phyloP scores from a whole-genome alignment of 2,329 filamentous ascomycete genomes.

The Proliferodiscus dingleyae region DNA sequence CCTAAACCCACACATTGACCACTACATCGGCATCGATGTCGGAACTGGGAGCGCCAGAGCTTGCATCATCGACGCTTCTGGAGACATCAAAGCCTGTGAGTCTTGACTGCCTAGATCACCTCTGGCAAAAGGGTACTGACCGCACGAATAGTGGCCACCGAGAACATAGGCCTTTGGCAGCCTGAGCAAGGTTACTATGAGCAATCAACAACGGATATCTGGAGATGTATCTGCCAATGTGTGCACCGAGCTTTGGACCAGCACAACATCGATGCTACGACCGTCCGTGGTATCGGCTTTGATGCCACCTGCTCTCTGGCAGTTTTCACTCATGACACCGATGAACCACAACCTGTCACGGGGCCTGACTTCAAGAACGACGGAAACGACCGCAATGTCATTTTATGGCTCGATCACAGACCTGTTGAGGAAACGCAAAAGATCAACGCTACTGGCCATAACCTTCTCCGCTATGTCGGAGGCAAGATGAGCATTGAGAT shows the following conservation, averaged over 20 bases:
- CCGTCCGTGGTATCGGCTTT: conserved; percentile 88
- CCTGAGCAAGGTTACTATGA: conserved; percentile 76
- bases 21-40: conserved; percentile 85
- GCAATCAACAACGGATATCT: conserved; percentile 97
- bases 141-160: conserved; percentile 49
- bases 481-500: conserved; percentile 99
- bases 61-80: conserved; percentile 87
- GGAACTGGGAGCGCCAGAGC: conserved; percentile 93
- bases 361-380: conserved; percentile 78
- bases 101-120: not conserved
- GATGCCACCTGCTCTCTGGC: conserved; percentile 97
- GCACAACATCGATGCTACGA: conserved; percentile 69
- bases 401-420: conserved; percentile 95
- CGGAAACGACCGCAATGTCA: conserved; percentile 85
- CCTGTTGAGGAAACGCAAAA: conserved; percentile 85
- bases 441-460: conserved; percentile 90
- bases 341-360: conserved; percentile 87
- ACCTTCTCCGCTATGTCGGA: conserved; percentile 90
- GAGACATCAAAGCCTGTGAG: conserved; percentile 68
- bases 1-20: conserved; percentile 41
- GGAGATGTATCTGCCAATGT: conserved; percentile 87
- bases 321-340: conserved; percentile 83
- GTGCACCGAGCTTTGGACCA: conserved; percentile 79
- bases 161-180: conserved; percentile 78
- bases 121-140: not conserved